Evolutionary conservation across 2,329 filamentous ascomycete genomes (phyloP), one percentile per base, ranked within the genome.

Genomic region (Ophiostoma quercus): DNA sequence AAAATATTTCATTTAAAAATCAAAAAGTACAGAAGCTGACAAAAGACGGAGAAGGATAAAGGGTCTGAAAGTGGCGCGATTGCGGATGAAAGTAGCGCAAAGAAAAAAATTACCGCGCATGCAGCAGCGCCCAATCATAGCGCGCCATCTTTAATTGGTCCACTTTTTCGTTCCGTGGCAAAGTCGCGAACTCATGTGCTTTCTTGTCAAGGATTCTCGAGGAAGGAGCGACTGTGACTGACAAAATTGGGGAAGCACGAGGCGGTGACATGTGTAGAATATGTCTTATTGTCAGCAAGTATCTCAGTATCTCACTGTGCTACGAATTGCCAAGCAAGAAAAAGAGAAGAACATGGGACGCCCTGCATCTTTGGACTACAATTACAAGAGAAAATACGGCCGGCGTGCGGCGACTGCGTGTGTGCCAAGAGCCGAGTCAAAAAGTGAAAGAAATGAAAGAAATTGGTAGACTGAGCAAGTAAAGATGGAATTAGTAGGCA

Each of bases 181-280:
- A 71, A 67, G 41, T 71, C 70, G 70, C 70, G 70, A 71, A 71
- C 70, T 71, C 70, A 71, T 71, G 70, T 71, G 70, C 70, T 70
- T 69, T 66, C 57, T 37, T 19, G 68, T 47, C 60, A 68, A n/a
- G 29, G 34, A 34, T 34, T 34, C 34, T 39, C 60, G 67, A 11
- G 29, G 29, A 41, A 54, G 29, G 51, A 16, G 47, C 25, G 47
- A 32, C 43, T n/a, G 11, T 11, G 5, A 43, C n/a, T 57, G 51
- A 57, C 51, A 57, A 57, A 57, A 57, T 57, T 57, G 51, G 22
- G 43, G 43, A 47, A 47, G 43, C 43, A 47, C 43, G 19, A 47
- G 43, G 43, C 43, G 43, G 19, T 47, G n/a, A 57, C 51, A 57
- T 57, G n/a, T 25, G n/a, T 57, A 9, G 11, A 57, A 4, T 12